Evolutionary conservation across 2,329 filamentous ascomycete genomes (phyloP).

Genomic region (Sarocladiaceae sp.): DNA sequence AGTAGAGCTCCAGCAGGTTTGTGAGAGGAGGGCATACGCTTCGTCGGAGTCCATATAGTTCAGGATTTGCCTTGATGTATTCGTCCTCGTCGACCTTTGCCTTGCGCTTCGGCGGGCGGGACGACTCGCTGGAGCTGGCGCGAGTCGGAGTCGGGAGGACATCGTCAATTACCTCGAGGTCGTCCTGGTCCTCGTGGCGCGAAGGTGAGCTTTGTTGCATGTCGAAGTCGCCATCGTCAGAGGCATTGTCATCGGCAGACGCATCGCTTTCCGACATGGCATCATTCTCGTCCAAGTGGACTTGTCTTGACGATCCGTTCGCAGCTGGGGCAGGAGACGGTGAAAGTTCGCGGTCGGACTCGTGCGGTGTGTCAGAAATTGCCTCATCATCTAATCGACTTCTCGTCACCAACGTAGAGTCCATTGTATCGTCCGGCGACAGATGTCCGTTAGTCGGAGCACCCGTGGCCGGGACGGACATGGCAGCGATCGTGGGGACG

Average conservation of each 20-base stretch:
- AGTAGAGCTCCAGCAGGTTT: constrained; percentile 15
- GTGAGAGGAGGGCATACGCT: constrained; percentile 53
- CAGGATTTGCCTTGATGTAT: constrained; percentile 85
- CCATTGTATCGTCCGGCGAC: constrained; percentile 47
- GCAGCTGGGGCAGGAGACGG: constrained; percentile 37
- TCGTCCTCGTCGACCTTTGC: constrained; percentile 67
- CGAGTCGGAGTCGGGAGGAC: constrained; percentile 40
- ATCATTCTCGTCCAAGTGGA: constrained; percentile 27
- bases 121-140: constrained; percentile 69
- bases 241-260: constrained; percentile 50
- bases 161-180: constrained; percentile 16
- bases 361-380: constrained; percentile 66
- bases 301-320: constrained; percentile 36
- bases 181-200: constrained; percentile 33
- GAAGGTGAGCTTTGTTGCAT: constrained; percentile 55
- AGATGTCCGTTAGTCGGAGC: constrained; percentile 64
- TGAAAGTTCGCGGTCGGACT: constrained; percentile 43
- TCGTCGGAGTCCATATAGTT: constrained; percentile 88
- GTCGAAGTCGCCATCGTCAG: constrained; percentile 73
- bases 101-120: constrained; percentile 70
- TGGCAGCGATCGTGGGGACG: constrained; percentile 56
- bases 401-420: constrained; percentile 32
- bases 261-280: constrained; percentile 41
- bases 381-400: constrained; percentile 57
- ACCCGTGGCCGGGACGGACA: constrained; percentile 58